Conservation (phyloP, 139 green algal genomes). For the Ettlia oleoabundans region DNA sequence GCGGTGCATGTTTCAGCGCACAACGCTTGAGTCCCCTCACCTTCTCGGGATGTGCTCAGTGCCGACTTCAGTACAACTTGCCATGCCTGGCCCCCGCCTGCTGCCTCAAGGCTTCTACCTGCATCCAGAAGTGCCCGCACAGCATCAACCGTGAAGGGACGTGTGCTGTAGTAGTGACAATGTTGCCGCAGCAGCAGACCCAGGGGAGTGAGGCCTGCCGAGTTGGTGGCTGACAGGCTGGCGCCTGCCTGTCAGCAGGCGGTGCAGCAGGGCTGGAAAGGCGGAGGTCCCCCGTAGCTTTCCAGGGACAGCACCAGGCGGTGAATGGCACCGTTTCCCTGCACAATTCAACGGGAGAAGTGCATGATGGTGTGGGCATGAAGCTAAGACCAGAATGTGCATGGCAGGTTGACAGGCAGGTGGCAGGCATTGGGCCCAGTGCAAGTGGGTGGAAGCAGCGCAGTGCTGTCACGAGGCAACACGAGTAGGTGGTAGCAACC, state of each 20-base stretch:
- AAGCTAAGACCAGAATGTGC: no score
- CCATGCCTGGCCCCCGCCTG: conserved; percentile 3
- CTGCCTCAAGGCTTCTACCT: background rate
- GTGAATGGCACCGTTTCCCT: background rate
- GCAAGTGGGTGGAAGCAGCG: no score
- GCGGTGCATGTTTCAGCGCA: no score
- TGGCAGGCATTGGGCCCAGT: no score
- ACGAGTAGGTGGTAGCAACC: no score
- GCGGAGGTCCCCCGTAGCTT: background rate
- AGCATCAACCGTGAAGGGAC: background rate
- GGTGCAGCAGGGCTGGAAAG: conserved; percentile 11
- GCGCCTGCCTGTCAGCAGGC: background rate
- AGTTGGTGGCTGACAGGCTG: background rate
- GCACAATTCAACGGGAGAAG: no score
- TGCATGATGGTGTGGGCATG: no score
- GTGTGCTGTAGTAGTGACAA: background rate
- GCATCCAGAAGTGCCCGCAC: background rate
- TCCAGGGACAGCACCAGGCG: background rate
- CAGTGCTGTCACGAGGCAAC: no score
- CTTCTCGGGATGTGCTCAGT: background rate
- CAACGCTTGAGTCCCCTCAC: no score
- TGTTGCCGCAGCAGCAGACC: conserved; percentile 2
- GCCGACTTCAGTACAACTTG: background rate
- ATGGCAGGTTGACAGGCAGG: no score
- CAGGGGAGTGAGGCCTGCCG: background rate